Conservation (phyloP, 2,329 filamentous ascomycete genomes). For the Corinectria fuckeliana region DNA sequence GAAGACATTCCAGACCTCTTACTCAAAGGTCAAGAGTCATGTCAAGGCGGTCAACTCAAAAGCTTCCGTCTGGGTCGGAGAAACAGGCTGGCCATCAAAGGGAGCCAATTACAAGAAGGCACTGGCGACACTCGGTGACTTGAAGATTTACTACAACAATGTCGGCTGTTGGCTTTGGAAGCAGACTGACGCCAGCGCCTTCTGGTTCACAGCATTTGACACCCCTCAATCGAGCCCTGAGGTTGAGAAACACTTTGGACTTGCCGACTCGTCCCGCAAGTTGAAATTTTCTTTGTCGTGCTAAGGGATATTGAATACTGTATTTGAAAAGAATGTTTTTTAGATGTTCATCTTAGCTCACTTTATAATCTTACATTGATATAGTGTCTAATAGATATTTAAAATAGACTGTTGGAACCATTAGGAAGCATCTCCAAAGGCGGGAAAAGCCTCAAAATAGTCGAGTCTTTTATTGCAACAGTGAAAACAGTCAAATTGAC, state of each 20-base stretch:
- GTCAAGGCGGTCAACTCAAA: slow-evolving; percentile 30
- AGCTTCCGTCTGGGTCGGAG: slow-evolving; percentile 31
- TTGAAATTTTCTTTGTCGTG: slow-evolving; percentile 32
- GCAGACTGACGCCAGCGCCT: slow-evolving; percentile 26
- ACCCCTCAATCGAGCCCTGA: slow-evolving; percentile 22
- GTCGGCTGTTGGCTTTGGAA: slow-evolving; percentile 33
- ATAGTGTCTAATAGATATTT: neutral
- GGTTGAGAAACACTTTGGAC: slow-evolving; percentile 36
- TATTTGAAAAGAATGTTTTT: neutral
- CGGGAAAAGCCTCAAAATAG: neutral
- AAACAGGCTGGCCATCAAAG: slow-evolving; percentile 32
- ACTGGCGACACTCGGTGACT: slow-evolving; percentile 13
- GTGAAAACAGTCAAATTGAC: neutral
- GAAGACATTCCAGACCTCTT: slow-evolving; percentile 36
- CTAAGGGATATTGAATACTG: slow-evolving; percentile 36
- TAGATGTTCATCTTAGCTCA: neutral
- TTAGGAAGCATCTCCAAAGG: neutral
- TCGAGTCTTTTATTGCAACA: neutral
- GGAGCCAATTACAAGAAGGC: slow-evolving; percentile 31
- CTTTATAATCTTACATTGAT: neutral
- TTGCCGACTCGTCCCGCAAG: slow-evolving; percentile 32
- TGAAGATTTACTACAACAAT: slow-evolving; percentile 32
- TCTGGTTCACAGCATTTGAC: slow-evolving; percentile 37
- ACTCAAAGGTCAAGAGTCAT: slow-evolving; percentile 28
- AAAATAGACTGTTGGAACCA: neutral